A percentile compares a stretch with the other conserved stretches of the same genome.
Conservation (phyloP, 2,329 filamentous ascomycete genomes). For the Phialophora verrucosa region DNA sequence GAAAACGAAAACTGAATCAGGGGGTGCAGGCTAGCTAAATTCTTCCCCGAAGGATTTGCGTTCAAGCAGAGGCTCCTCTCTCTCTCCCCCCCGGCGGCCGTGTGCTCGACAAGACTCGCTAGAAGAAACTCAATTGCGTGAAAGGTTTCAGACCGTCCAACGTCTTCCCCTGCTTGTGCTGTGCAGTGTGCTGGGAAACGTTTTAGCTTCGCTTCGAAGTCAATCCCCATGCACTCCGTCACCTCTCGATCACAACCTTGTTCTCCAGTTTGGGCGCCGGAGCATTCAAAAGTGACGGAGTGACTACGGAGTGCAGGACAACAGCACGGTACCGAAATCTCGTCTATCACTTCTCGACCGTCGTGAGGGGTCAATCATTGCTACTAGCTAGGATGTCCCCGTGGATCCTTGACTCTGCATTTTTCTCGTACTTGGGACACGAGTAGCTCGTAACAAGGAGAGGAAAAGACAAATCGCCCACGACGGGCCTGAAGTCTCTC, state of each 20-base stretch:
- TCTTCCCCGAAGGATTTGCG: slow-evolving; percentile 4
- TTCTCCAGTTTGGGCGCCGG: background rate
- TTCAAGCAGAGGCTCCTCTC: background rate
- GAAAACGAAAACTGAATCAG: slow-evolving; percentile 32
- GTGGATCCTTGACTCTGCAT: background rate
- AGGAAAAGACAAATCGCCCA: no score
- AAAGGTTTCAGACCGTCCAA: slow-evolving; percentile 13
- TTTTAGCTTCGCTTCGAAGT: background rate
- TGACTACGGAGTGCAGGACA: no score
- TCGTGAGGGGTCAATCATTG: background rate
- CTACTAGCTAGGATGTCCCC: no score
- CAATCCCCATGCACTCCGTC: background rate
- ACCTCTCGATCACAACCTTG: slow-evolving; percentile 6
- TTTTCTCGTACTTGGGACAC: no score
- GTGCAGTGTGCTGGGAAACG: background rate
- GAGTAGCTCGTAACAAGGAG: no score
- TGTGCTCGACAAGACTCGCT: slow-evolving; percentile 1
- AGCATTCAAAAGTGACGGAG: no score
- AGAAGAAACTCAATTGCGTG: slow-evolving; percentile 13
- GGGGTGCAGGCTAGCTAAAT: slow-evolving; percentile 13
- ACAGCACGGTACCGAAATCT: background rate
- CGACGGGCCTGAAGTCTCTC: background rate
- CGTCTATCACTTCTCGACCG: background rate
- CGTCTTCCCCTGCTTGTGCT: background rate
- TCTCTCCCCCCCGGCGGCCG: background rate